Evolutionary conservation across 2,329 filamentous ascomycete genomes (phyloP), one percentile per base, ranked within the genome.

Genomic region (Cladobotryum mycophilum): DNA sequence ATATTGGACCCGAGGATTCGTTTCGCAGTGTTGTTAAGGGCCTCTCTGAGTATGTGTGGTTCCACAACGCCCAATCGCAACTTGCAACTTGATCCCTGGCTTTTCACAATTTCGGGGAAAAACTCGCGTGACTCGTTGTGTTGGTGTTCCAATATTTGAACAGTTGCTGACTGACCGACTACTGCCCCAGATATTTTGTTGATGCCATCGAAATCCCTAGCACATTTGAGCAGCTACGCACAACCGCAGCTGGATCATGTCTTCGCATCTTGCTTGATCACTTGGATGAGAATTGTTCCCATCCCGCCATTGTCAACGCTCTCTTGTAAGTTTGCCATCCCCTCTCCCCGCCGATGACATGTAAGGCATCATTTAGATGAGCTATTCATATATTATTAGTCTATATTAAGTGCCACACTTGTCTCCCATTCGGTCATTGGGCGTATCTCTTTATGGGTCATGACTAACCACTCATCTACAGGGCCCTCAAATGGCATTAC

Each of bases 401-500:
- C 45, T 15, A 13, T n/a, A 47, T n/a, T 45, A 14, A 35, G 9
- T 17, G 13, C 25, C 33, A 13, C 18, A 15, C 17, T 50, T 25
- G 8, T 11, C 35, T 15, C 44, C 25, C 9, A n/a, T 34, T n/a
- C 14, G n/a, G 11, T 8, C 36, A n/a, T 17, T 38, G 14, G 13
- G n/a, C 11, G 5, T 2, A n/a, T 47, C 47, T 53, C 42, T 53
- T 25, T 6, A 22, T 6, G 17, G 22, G 35, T 22, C 41, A 33
- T 33, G 14, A 58, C 46, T 48, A 17, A 59, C 49, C 38, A 13
- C n/a, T 41, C n/a, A 22, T 11, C 25, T 38, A n/a, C 50, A 89
- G 86, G 45, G 86, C 85, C 1, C 72, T 90, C 30, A 87, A 86
- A 62, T 88, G 85, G 75, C 86, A 91, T 61, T 92, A 83, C 60